A percentile compares a stretch with the other conserved stretches of the same genome.
Evolutionary conservation across 2,329 filamentous ascomycete species (phyloP).

Genomic region (Epichloe amarillans): DNA sequence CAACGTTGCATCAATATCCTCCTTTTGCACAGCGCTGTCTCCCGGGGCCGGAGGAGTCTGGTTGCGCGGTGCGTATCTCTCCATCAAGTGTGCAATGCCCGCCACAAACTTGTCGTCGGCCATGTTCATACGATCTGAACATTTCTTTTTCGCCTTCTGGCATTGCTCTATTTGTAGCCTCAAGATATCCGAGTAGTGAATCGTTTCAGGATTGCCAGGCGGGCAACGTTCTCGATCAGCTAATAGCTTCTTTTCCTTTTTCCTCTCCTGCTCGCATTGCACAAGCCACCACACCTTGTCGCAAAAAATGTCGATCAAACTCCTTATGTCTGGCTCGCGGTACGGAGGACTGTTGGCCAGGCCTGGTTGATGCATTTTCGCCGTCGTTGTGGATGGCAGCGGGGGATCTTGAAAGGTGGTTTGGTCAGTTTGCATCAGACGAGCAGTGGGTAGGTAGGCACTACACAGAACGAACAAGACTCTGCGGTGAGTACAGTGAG

Average conservation of each 20-base stretch:
- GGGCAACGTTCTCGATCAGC: constrained; percentile 8
- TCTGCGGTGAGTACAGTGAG: no score
- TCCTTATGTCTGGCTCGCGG: constrained; percentile 4
- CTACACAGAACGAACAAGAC: no score
- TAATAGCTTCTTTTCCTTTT: constrained; percentile 8
- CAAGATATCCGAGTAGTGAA: constrained; percentile 10
- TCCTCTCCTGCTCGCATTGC: constrained; percentile 9
- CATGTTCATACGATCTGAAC: constrained; percentile 2
- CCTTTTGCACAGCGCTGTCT: neutral
- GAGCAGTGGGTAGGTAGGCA: no score
- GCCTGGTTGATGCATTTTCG: constrained; percentile 1
- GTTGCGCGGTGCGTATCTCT: neutral
- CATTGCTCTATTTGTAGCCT: constrained; percentile 7
- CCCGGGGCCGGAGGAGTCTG: neutral
- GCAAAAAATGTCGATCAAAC: constrained; percentile 11
- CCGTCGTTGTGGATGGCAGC: neutral
- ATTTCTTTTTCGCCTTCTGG: constrained; percentile 6
- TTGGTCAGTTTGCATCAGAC: neutral
- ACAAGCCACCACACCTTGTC: constrained; percentile 11
- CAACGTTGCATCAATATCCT: constrained; percentile 1
- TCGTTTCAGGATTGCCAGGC: constrained; percentile 11
- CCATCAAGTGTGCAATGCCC: neutral
- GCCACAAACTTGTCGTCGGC: constrained; percentile 4
- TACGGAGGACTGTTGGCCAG: neutral
- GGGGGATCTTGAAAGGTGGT: neutral